Evolutionary conservation across 805 yeast species (phyloP), one percentile per base, ranked within the genome.

Genomic region (Monosporozyma yasuniensis): DNA sequence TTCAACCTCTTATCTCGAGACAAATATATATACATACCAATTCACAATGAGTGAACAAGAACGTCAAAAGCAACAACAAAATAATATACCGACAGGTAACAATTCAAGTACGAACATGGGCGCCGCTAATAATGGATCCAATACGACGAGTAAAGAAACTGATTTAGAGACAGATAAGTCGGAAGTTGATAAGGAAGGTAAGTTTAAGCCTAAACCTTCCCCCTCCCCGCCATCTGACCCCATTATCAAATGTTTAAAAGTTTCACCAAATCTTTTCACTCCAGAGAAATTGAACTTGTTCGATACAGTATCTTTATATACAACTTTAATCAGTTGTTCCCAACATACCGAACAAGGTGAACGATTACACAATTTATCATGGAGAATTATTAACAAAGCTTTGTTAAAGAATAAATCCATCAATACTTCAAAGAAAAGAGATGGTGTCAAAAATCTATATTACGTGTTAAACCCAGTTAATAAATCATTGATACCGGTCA

Each of bases 381-480:
- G 66, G 64, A 54, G 71, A 47, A 63, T 67, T 14, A 41, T 65
- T 22, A 65, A 65, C 49, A 67, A 65, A 51, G 59, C 63, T 14
- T 28, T 63, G 44, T 46, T 60, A 38, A 61, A 54, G 48, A 59
- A 58, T 32, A 55, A 59, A 25, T 48, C 60, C 39, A 53, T 61
- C 14, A 64, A 63, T 48, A 56, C 48, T 47, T 58, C 67, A 6
- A 64, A 63, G 54, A 67, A 61, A 43, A 55, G 61, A 44, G 71
- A 67, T 34, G 71, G 70, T 16, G 66, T 66, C n/a, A 63, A 56
- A 48, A 65, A 58, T 49, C 49, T 65, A 42, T 67, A 65, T 48
- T 52, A 59, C 21, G 63, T 67, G 18, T 45, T 63, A 34, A 59
- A 58, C 37, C 61, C 66, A 5, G 47, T 42, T 19, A 46, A 38